phyloP scores from a whole-genome alignment of 208 protist genomes.

The Zelonia costaricensis region DNA sequence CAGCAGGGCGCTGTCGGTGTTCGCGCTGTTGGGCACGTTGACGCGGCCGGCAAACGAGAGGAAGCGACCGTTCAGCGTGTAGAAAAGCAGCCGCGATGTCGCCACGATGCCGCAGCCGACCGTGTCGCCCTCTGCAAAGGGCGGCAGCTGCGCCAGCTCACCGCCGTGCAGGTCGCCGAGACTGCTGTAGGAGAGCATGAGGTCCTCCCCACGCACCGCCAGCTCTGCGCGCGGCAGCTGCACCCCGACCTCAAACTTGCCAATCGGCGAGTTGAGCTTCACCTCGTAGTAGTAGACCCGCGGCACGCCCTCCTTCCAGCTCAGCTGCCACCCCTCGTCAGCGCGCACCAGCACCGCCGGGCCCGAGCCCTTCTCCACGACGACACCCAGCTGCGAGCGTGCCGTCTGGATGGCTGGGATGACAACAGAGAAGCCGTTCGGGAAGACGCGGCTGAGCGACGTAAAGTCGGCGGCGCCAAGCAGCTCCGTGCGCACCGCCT shows the following conservation, averaged over 20 bases:
- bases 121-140: constrained; percentile 73
- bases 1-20: constrained; percentile 36
- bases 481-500: constrained; percentile 43
- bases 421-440: constrained; percentile 83
- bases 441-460: constrained; percentile 71
- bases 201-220: constrained; percentile 31
- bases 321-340: constrained; percentile 82
- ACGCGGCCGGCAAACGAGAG: constrained; percentile 62
- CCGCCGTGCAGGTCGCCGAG: constrained; percentile 53
- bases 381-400: constrained; percentile 55
- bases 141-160: constrained; percentile 33
- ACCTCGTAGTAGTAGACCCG: constrained; percentile 90
- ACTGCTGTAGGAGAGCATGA: constrained; percentile 69
- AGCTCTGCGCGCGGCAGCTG: constrained; percentile 24
- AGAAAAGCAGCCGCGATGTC: constrained; percentile 74
- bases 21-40: constrained; percentile 22
- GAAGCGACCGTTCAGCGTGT: constrained; percentile 87
- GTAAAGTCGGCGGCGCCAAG: constrained; percentile 63
- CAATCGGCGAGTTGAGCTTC: constrained; percentile 44
- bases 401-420: constrained; percentile 71
- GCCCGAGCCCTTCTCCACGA: constrained; percentile 65
- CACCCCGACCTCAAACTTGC: constrained; percentile 45
- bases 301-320: constrained; percentile 73
- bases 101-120: constrained; percentile 83
- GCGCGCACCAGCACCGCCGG: constrained; percentile 65